Base-by-base conservation (phyloP, 495 filamentous ascomycete species). In the Aspergillus indologenus region DNA sequence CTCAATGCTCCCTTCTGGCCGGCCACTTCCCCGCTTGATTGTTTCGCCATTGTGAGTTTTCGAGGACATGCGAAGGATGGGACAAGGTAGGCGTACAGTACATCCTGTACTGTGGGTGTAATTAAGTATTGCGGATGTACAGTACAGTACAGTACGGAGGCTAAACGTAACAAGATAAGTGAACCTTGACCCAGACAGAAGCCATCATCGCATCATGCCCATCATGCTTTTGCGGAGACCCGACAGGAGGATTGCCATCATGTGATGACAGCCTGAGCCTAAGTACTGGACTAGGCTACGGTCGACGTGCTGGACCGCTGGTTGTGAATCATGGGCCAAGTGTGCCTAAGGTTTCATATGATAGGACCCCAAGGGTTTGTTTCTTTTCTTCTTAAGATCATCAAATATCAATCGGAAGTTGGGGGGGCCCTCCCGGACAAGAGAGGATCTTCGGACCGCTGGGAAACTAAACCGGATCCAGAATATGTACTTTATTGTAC, bases 381-480 rank as follows among this genome's bases (percentile, higher is more conserved):
- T 15, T 40, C 4, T 29, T 29, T 29, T 29, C 12, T 11, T 11
- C 12, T 40, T 15, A 40, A 40, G 34, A 26, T 22, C 21, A 50
- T 26, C 15, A 15, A 26, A 22, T 51, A 51, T 51, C 48, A 51
- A 51, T 51, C 48, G 48, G 48, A 51, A 51, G 48, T 47, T 53
- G 54, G 45, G 54, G 34, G 34, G 5, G 34, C 2, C 5, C n/a
- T n/a, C n/a, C 5, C 5, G 12, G 34, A 40, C 5, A 15, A 15
- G 34, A 40, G 34, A 40, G 34, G 45, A 57, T 47, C 54, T 61
- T 61, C 57, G 53, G 60, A 34, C 60, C 60, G 60, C 29, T 56
- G 29, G 31, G 48, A 54, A 46, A 54, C n/a, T n/a, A 58, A 64
- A 64, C 61, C 61, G 22, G 34, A 64, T 64, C 29, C 50, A 58